phyloP scores from a whole-genome alignment of 306 rosid species.

The Cyamopsis tetragonoloba region DNA sequence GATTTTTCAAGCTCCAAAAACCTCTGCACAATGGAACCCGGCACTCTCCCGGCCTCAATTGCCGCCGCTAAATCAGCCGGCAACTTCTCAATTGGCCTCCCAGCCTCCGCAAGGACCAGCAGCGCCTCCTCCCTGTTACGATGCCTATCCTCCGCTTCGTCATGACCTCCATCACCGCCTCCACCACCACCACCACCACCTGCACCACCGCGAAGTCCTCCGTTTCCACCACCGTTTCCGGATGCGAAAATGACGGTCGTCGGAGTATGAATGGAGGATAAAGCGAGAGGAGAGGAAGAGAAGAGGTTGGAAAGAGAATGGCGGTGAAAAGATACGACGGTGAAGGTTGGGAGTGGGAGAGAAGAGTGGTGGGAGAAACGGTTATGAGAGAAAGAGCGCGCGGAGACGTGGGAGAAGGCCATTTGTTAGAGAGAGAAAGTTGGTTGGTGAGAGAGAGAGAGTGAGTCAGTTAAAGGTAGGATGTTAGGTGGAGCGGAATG shows the following conservation, averaged over 20 bases:
- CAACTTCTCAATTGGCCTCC: conserved; percentile 58
- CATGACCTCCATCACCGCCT: conserved; percentile 14
- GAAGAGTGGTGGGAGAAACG: background rate
- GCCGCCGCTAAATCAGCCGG: conserved; percentile 82
- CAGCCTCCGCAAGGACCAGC: conserved; percentile 51
- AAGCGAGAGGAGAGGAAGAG: conserved; percentile 8
- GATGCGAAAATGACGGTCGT: conserved; percentile 16
- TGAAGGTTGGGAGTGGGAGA: conserved; percentile 19
- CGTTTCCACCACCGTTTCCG: background rate
- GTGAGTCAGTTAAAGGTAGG: background rate
- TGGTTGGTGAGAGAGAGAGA: background rate
- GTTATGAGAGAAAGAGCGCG: conserved; percentile 28
- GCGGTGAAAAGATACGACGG: conserved; percentile 8
- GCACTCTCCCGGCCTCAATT: conserved; percentile 60
- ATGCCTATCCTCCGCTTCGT: conserved; percentile 46
- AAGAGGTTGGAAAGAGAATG: background rate
- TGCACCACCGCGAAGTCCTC: too few species aligned
- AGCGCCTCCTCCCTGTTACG: conserved; percentile 66
- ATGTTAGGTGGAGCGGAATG: too few species aligned
- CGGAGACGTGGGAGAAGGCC: conserved; percentile 50
- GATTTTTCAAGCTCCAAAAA: conserved; percentile 78
- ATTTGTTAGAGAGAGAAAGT: conserved; percentile 1
- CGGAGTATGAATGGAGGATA: conserved; percentile 6
- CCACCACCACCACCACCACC: conserved; percentile 16
- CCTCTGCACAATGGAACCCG: conserved; percentile 67